Evolutionary conservation across 2,329 filamentous ascomycete genomes (phyloP).

Genomic region (Fusarium sp.): DNA sequence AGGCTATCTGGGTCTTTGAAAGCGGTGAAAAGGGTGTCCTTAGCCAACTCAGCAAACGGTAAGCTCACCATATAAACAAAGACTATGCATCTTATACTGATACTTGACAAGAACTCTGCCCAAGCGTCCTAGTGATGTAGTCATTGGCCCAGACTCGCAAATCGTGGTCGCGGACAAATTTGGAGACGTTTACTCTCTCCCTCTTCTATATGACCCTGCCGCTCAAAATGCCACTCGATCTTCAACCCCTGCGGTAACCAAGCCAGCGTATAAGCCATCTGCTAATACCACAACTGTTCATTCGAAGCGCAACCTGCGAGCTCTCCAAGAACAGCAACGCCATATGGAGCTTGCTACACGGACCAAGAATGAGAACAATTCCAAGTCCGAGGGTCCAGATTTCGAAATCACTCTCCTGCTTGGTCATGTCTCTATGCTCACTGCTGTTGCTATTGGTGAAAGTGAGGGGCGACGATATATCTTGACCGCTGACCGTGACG

Average conservation of each 20-base stretch:
- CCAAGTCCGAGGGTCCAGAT: constrained; percentile 55
- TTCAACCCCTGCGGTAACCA: constrained; percentile 40
- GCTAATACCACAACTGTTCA: constrained; percentile 73
- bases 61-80: constrained; percentile 5
- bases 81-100: constrained; percentile 45
- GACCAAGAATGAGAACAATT: constrained; percentile 44
- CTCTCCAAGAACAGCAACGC: constrained; percentile 69
- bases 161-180: constrained; percentile 95
- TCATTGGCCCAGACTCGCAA: constrained; percentile 75
- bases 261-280: constrained; percentile 58
- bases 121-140: constrained; percentile 85
- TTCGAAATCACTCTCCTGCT: constrained; percentile 85
- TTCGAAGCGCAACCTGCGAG: constrained; percentile 71
- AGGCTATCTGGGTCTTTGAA: constrained; percentile 85
- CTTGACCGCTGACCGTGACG: constrained; percentile 68
- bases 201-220: constrained; percentile 62
- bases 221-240: constrained; percentile 19
- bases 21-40: constrained; percentile 72
- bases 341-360: constrained; percentile 54
- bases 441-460: constrained; percentile 72
- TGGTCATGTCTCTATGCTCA: constrained; percentile 96
- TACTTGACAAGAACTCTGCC: constrained; percentile 76
- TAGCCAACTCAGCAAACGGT: constrained; percentile 79
- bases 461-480: constrained; percentile 61
- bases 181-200: constrained; percentile 92